Evolutionary conservation across 768 basidiomycete genomes (phyloP).

Genomic region (Amanita thiersii): DNA sequence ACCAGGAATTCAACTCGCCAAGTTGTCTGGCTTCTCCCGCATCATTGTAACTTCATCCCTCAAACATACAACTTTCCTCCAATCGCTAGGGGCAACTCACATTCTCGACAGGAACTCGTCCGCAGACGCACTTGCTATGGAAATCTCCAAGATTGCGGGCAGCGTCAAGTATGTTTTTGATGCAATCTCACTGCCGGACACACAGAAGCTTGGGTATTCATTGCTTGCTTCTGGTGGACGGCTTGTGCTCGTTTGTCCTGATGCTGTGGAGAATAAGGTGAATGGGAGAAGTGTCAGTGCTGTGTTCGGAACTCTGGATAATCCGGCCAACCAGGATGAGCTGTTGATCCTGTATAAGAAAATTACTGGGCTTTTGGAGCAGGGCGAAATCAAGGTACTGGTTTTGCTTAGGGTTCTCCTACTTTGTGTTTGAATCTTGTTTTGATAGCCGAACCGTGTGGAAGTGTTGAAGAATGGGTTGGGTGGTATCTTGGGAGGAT

Average conservation of each 20-base stretch:
- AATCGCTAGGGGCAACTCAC: conserved; percentile 31
- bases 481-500: conserved; percentile 29
- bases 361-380: conserved; percentile 12
- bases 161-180: conserved; percentile 20
- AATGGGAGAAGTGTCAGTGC: conserved; percentile 11
- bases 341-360: conserved; percentile 11
- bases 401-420: not conserved
- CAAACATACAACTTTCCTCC: conserved; percentile 19
- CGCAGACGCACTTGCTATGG: not conserved
- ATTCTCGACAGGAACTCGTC: conserved; percentile 22
- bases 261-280: conserved; percentile 13
- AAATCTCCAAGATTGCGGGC: conserved; percentile 14
- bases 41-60: conserved; percentile 30
- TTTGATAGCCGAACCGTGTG: conserved; percentile 31
- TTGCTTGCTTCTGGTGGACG: conserved; percentile 28
- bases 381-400: conserved; percentile 16
- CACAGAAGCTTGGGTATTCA: conserved; percentile 27
- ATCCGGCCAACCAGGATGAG: conserved; percentile 8
- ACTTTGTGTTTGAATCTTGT: not conserved
- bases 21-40: conserved; percentile 28
- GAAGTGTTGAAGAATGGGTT: conserved; percentile 38
- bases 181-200: conserved; percentile 24
- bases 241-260: conserved; percentile 17
- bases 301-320: conserved; percentile 7
- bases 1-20: conserved; percentile 28